Conservation (phyloP, 495 filamentous ascomycete species). For the Penicillium steckii region DNA sequence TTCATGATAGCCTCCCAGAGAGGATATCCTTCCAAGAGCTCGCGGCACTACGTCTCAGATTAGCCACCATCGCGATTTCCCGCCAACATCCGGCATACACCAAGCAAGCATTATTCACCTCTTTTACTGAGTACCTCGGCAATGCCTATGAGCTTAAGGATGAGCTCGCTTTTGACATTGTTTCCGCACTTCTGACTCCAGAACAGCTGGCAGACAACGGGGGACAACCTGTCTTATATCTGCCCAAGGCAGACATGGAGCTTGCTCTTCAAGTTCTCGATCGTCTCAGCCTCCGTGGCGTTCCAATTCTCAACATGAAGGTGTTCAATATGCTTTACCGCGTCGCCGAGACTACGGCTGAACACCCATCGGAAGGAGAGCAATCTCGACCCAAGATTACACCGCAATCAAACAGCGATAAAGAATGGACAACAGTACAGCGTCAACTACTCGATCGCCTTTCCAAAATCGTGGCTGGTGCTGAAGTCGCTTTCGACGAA, state of each 20-base stretch:
- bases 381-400: background rate
- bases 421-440: slow-evolving; percentile 13
- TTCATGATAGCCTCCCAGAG: slow-evolving; percentile 36
- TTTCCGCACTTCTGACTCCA: slow-evolving; percentile 36
- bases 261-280: slow-evolving; percentile 47
- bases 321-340: slow-evolving; percentile 44
- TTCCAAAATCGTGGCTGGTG: slow-evolving; percentile 32
- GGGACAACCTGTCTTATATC: slow-evolving; percentile 5
- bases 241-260: slow-evolving; percentile 31
- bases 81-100: slow-evolving; percentile 39
- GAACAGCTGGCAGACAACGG: slow-evolving; percentile 4
- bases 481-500: slow-evolving; percentile 45
- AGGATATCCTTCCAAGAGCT: slow-evolving; percentile 27
- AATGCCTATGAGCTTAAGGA: slow-evolving; percentile 36
- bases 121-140: slow-evolving; percentile 31
- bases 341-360: slow-evolving; percentile 11
- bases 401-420: background rate
- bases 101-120: slow-evolving; percentile 27
- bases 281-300: slow-evolving; percentile 42
- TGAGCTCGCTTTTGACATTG: slow-evolving; percentile 32
- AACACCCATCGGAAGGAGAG: slow-evolving; percentile 14
- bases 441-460: slow-evolving; percentile 15
- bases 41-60: slow-evolving; percentile 30
- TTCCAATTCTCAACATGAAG: slow-evolving; percentile 41
- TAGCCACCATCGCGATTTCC: slow-evolving; percentile 37